Conservation (phyloP, 306 rosid genomes). For the Medicago ruthenica region DNA sequence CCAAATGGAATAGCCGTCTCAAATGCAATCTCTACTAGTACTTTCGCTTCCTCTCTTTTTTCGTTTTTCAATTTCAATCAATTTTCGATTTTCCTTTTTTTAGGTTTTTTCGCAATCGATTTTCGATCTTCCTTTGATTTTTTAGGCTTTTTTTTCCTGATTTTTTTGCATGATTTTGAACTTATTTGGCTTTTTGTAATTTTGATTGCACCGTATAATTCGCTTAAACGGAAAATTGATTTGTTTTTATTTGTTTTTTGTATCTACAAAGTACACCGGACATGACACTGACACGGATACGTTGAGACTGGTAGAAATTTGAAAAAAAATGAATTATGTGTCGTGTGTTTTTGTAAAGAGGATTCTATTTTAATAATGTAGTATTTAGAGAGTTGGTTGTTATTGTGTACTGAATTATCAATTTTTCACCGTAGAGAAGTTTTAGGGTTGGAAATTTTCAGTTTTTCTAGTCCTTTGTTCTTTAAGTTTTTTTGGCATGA, state of each 20-base stretch:
- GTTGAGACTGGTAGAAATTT: no score
- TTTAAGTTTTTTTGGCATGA: no score
- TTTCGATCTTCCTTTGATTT: neutral
- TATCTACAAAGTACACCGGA: no score
- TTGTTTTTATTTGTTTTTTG: neutral
- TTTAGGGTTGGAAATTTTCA: no score
- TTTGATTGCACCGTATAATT: neutral
- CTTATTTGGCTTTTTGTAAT: neutral
- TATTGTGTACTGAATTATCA: no score
- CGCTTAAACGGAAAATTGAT: neutral
- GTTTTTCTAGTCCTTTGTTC: no score
- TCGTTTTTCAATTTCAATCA: neutral
- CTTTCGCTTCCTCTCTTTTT: neutral
- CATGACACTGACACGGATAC: no score
- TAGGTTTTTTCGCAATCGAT: neutral
- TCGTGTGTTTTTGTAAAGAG: no score
- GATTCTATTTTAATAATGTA: no score
- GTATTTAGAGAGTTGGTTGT: no score
- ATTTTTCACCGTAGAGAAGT: no score
- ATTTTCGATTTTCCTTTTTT: neutral
- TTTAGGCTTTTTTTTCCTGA: neutral
- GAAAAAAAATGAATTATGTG: no score
- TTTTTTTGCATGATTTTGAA: neutral
- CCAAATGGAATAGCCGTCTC: conserved; percentile 96
- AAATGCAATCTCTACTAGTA: conserved; percentile 99